Base-by-base conservation (phyloP, 1,284 basidiomycete genomes). In the Cutaneotrichosporon cutaneum region DNA sequence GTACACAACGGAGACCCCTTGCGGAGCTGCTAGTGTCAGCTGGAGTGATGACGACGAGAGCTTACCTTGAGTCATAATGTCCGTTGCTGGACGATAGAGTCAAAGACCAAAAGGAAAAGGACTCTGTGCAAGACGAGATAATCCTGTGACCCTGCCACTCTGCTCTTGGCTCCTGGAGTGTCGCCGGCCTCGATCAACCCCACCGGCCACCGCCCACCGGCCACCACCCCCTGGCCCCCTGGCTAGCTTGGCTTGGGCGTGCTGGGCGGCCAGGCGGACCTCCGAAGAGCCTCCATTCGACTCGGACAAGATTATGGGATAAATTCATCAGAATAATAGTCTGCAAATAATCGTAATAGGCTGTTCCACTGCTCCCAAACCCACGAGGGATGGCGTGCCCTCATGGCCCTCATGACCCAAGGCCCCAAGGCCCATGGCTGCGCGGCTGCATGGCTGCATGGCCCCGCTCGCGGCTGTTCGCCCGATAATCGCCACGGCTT, bases 1-100 rank as follows among this genome's bases (percentile, higher is more conserved):
- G 59, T 58, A 66, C 65, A 66, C 65, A 61, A 66, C 65, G 56
- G 65, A 57, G 39, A 66, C 65, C 54, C 65, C 65, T 63, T 63
- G 54, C 58, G 62, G 62, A 61, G 61, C 59, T 59, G 36, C 1
- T 22, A 13, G 56, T 14, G 51, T 60, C 42, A 62, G 58, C 56
- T 39, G 22, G 10, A 39, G 18, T 13, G 10, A 24, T 22, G 22
- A 7, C 24, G 7, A 3, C 4, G 14, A 6, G 7, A 33, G 59
- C 60, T 35, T 27, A 61, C 63, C 58, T 59, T 56, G 58, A 47
- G 61, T 48, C 61, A 63, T 63, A 22, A 14, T 61, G 59, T 54
- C 51, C 58, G 39, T 47, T 57, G 58, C 48, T 60, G 56, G 64
- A 66, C 61, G 56, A 62, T 66, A 51, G 26, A 54, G 39, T 24